Conservation (phyloP, 2,329 filamentous ascomycete species). For the Exophiala sp. region DNA sequence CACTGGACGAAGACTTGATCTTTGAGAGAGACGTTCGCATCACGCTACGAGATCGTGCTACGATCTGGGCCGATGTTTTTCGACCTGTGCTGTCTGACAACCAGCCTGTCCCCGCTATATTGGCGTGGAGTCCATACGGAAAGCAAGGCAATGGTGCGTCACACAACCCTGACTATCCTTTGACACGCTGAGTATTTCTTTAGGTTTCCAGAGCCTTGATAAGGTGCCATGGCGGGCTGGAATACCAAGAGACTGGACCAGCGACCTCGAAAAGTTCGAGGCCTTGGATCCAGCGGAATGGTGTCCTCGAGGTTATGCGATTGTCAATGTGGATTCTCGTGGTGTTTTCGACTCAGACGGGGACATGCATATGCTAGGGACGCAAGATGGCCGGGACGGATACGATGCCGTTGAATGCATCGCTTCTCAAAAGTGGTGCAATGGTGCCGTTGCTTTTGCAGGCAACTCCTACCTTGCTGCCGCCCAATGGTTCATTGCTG, state of each 20-base stretch:
- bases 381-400: conserved; percentile 44
- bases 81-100: conserved; percentile 20
- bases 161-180: conserved; percentile 11
- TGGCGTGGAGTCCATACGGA: conserved; percentile 33
- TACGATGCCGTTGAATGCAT: conserved; percentile 46
- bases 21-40: conserved; percentile 30
- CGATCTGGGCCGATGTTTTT: conserved; percentile 30
- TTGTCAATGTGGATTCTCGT: conserved; percentile 33
- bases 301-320: conserved; percentile 31
- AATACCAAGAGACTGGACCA: conserved; percentile 12
- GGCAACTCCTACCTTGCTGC: conserved; percentile 46
- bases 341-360: conserved; percentile 32
- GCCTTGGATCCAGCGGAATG: conserved; percentile 33
- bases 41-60: conserved; percentile 29
- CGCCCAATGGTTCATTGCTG: conserved; percentile 45
- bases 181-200: conserved; percentile 16
- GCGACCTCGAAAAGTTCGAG: conserved; percentile 27
- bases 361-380: conserved; percentile 38
- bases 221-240: conserved; percentile 15
- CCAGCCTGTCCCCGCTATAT: conserved; percentile 28
- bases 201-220: conserved; percentile 17
- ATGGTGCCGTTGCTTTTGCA: conserved; percentile 42
- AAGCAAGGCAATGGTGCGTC: conserved; percentile 26
- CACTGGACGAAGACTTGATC: conserved; percentile 16
- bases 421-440: conserved; percentile 45